Evolutionary conservation across 257 asterid genomes (phyloP), one percentile per base, ranked within the genome.

Genomic region (Fraxinus quadrangulata): DNA sequence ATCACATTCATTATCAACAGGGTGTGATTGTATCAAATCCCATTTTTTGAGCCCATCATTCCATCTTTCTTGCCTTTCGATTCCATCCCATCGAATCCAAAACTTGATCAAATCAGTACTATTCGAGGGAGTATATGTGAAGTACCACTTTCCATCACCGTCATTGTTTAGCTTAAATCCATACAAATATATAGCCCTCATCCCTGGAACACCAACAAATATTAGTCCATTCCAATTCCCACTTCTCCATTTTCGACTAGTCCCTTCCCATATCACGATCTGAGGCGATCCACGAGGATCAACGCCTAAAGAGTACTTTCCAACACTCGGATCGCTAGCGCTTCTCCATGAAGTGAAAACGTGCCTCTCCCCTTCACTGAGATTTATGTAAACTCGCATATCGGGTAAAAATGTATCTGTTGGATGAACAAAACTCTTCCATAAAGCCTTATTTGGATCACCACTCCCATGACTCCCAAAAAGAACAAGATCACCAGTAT

Each of bases 201-300:
- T 78, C 0, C 79, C 79, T 0, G 85, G 90, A 6, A 94, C 75
- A 0, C 98, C 98, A 0, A 36, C 76, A 71, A 94, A 94, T 1
- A 75, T 40, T 28, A 79, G 23, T 1, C 96, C 92, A 68, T 84
- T 83, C 87, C 89, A 94, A 36, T 89, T 84, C 23, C 97, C 98
- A 34, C 93, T 94, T 80, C 97, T 88, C 98, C 97, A 94, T 34
- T 73, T 83, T 31, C 97, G 84, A 14, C 82, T 76, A 6, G 0
- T 21, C 34, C 96, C 97, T 28, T 90, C 90, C 96, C 94, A 89
- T 54, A 94, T 85, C 83, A 94, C 87, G 9, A 90, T 82, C 86
- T 94, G 98, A 2, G 97, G 96, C 0, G 94, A 72, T 49, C 93
- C 94, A 16, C 88, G 87, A 0, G 90, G 85, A 82, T 94, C 98